Base-by-base conservation (phyloP, 306 rosid genomes). In the Malus asiatica region DNA sequence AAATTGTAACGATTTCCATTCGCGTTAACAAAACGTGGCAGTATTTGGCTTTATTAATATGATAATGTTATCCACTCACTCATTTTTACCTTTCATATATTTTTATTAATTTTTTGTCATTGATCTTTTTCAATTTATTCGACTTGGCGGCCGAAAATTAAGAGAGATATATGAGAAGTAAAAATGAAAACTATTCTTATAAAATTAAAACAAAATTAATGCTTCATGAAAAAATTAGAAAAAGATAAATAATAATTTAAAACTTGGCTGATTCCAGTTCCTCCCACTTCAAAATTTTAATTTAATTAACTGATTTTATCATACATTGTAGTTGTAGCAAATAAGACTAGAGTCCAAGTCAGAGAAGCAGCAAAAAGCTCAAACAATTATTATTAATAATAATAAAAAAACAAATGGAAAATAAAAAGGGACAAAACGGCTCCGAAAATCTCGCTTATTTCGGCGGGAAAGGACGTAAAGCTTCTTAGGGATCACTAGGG, bases 381-480 rank as follows among this genome's bases (percentile, higher is more conserved):
- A 45, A 69, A 45, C 15, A 19, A 70, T 30, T 3, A 69, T 19
- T 40, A 25, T 5, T 15, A 78, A 11, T 23, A 35, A 35, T 35
- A 23, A 8, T 20, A 71, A 20, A 8, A 8, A 77, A 64, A 75
- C 46, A 33, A 25, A 64, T 44, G 14, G 48, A 68, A 67, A n/a
- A 32, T 9, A n/a, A 20, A 60, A 68, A 40, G 30, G 7, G 40
- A 11, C 33, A 60, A 44, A 46, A 46, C 15, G 30, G 6, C 70
- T 29, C 87, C 93, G 84, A 85, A 84, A 86, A 70, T 92, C 76
- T 75, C 86, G 92, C 82, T 85, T 77, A 77, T 85, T 86, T 86
- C 89, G 89, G 93, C 88, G 90, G 90, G 87, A 87, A 88, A 78
- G 70, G 74, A 60, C 79, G 73, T 68, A 23, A 79, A 60, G 68